Evolutionary conservation across 495 filamentous ascomycete genomes (phyloP).

Genomic region (Paragyromitra xinjiangensis): DNA sequence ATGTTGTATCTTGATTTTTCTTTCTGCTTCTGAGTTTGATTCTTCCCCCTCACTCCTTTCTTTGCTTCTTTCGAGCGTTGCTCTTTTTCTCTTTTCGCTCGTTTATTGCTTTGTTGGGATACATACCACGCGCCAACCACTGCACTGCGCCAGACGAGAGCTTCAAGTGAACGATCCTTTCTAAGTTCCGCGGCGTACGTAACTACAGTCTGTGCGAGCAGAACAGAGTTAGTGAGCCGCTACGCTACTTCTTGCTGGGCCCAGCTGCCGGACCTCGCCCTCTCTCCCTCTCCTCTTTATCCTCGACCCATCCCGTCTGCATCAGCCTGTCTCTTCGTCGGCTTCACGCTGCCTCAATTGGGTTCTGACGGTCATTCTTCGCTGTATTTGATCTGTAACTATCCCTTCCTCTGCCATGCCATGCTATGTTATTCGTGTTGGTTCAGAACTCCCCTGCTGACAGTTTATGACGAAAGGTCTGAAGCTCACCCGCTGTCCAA

Average conservation of each 20-base stretch:
- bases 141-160: constrained; percentile 5
- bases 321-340: constrained; percentile 28
- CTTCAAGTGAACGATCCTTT: constrained; percentile 14
- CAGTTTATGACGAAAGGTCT: constrained; percentile 36
- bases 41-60: neutral
- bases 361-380: constrained; percentile 35
- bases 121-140: neutral
- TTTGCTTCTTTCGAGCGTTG: constrained; percentile 15
- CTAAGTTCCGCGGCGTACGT: constrained; percentile 28
- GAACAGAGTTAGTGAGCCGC: neutral
- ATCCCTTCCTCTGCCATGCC: neutral
- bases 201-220: constrained; percentile 40
- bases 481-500: constrained; percentile 10
- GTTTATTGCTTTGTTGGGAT: constrained; percentile 15
- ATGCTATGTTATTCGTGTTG: neutral
- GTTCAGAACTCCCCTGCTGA: constrained; percentile 32
- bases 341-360: constrained; percentile 40
- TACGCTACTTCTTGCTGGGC: constrained; percentile 18
- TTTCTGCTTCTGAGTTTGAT: constrained; percentile 1
- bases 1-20: neutral
- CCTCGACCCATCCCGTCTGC: constrained; percentile 38
- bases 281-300: constrained; percentile 41
- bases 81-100: constrained; percentile 31
- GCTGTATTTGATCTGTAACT: constrained; percentile 44
- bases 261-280: constrained; percentile 8